phyloP scores from a whole-genome alignment of 139 green algal species.

The Diplosphaera chodatii region DNA sequence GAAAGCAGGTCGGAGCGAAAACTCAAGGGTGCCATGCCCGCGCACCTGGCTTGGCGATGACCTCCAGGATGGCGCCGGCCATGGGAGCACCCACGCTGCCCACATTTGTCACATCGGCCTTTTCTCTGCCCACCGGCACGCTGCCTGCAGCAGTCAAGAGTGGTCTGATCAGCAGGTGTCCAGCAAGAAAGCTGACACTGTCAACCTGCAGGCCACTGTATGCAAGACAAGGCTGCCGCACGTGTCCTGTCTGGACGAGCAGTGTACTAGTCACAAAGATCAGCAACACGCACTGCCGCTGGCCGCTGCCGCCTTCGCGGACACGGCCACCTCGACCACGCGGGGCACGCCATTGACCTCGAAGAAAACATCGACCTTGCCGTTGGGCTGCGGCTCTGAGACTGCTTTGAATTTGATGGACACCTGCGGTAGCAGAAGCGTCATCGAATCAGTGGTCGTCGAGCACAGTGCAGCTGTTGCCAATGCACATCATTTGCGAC shows the following conservation, averaged over 20 bases:
- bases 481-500: too few species aligned
- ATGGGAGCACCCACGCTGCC: conserved; percentile 82
- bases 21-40: too few species aligned
- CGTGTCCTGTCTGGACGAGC: too few species aligned
- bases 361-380: conserved; percentile 9
- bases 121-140: conserved; percentile 32
- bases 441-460: too few species aligned
- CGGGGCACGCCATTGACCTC: conserved; percentile 86
- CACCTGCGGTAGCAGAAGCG: conserved; percentile 11
- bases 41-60: conserved; percentile 37
- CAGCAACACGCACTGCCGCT: conserved; percentile 1
- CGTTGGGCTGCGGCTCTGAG: conserved; percentile 69
- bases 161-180: too few species aligned
- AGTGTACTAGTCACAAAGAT: too few species aligned
- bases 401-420: conserved; percentile 73
- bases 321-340: conserved; percentile 76
- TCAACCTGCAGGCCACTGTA: too few species aligned
- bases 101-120: conserved; percentile 35
- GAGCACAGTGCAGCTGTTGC: too few species aligned
- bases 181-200: too few species aligned
- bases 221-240: too few species aligned
- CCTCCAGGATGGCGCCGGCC: conserved; percentile 84
- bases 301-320: conserved; percentile 18
- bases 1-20: too few species aligned
- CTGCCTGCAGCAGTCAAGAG: conserved; percentile 1